Conservation (phyloP, 1,284 basidiomycete species). For the Lentinus polychrous region DNA sequence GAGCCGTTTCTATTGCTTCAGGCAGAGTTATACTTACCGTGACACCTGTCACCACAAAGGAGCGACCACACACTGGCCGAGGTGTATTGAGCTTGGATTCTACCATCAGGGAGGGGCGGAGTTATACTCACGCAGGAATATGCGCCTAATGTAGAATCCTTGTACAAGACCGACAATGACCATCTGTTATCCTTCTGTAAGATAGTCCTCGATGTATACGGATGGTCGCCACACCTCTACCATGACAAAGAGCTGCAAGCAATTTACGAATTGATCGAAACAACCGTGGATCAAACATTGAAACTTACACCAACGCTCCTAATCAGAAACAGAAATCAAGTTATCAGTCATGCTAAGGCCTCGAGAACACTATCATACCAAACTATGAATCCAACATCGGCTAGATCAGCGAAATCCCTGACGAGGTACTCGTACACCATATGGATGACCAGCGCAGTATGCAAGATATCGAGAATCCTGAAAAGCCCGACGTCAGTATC, state of each 20-base stretch:
- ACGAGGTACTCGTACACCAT: conserved; percentile 10
- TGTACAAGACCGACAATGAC: conserved; percentile 5
- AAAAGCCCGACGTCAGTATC: background rate
- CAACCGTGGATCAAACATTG: no score
- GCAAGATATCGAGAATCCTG: conserved; percentile 11
- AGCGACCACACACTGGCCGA: background rate
- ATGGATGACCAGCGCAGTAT: conserved; percentile 11
- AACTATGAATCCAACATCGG: background rate
- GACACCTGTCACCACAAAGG: background rate
- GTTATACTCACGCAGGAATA: conserved; percentile 5
- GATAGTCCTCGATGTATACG: no score
- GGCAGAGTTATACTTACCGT: background rate
- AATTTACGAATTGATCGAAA: no score
- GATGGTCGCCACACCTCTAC: no score
- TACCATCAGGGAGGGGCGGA: background rate
- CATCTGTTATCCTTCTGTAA: background rate
- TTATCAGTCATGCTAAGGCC: background rate
- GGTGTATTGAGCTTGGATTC: background rate
- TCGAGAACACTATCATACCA: background rate
- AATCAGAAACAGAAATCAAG: conserved; percentile 4
- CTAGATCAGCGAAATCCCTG: background rate
- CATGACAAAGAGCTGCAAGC: no score
- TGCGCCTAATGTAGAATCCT: conserved; percentile 7
- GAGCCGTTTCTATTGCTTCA: background rate
- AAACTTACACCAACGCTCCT: conserved; percentile 9